Base-by-base conservation (phyloP, 2,329 filamentous ascomycete genomes). In the Chalaropsis ovoidea region DNA sequence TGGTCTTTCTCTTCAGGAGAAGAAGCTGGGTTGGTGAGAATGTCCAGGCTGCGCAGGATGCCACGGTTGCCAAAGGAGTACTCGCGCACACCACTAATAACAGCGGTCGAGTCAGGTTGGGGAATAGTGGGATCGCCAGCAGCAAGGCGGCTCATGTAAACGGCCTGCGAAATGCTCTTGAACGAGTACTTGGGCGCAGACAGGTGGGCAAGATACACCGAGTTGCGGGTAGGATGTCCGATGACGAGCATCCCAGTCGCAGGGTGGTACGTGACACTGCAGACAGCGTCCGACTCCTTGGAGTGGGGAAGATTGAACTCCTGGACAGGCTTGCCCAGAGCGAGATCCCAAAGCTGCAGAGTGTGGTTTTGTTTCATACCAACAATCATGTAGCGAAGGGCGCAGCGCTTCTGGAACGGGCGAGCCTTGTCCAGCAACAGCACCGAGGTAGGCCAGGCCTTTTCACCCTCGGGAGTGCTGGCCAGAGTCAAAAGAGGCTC, bases 291-390 rank as follows among this genome's bases (percentile, higher is more conserved):
- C 2, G 90, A 95, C 74, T 97, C 93, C 73, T 94, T 95, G 77
- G 89, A 89, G 73, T 99, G 93, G 0, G 94, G 94, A 66, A 99
- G 85, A 74, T 96, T 94, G 74, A 99, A 87, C 77, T 99, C 94
- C 75, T 99, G 93, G 45, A 99, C 94, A 39, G 92, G 90, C 77
- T 96, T 96, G 70, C 88, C 89, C 42, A 99, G 86, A 52, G 89
- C 91, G 72, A 99, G 86, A 79, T 99, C 94, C 95, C 94, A 99
- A 56, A 99, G 84, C 79, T 99, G 95, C 68, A 99, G 84, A 65
- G 93, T 95, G 77, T 99, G 94, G 76, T 99, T 99, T 76, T 99
- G 94, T 79, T 97, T 96, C 84, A 97, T 90, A 71, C 94, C 94
- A 69, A 99, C 90, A 74, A 99, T 87, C 79, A 99, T 87, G 78